A percentile compares a stretch with the other conserved stretches of the same genome.
Evolutionary conservation across 331 rosid species (phyloP).

Genomic region (Prunus yedoensis): DNA sequence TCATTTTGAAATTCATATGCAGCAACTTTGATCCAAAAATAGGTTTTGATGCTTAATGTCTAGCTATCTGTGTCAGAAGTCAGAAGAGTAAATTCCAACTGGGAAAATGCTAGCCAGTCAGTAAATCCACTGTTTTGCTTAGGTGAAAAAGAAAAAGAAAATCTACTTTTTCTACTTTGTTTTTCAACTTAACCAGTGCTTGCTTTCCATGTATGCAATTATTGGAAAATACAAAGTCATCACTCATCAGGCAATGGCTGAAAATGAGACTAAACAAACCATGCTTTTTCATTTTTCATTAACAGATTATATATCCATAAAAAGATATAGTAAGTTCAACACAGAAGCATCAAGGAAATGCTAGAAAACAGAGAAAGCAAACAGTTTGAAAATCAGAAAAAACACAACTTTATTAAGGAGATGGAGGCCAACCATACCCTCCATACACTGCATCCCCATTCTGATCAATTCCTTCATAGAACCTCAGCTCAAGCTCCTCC

Average conservation of each 20-base stretch:
- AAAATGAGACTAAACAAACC: conserved; percentile 22
- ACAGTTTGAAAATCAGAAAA: conserved; percentile 29
- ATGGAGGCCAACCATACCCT: conserved; percentile 76
- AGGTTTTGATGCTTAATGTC: not conserved
- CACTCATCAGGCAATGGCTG: not conserved
- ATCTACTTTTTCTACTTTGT: not conserved
- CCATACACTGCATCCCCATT: conserved; percentile 46
- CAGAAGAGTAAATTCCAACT: not conserved
- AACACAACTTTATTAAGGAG: conserved; percentile 44
- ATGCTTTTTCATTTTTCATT: conserved; percentile 30
- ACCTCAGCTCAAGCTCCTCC: conserved; percentile 79
- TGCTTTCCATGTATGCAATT: not conserved
- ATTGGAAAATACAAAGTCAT: conserved; percentile 1
- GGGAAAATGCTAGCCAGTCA: not conserved
- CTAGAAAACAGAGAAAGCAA: conserved; percentile 27
- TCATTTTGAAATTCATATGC: not conserved
- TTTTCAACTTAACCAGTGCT: not conserved
- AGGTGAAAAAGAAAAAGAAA: not conserved
- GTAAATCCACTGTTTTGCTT: not conserved
- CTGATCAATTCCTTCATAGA: conserved; percentile 64
- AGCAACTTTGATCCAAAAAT: not conserved
- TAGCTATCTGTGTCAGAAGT: not conserved
- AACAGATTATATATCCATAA: conserved; percentile 32
- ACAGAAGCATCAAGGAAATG: conserved; percentile 36
- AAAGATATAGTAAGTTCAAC: conserved; percentile 29